Percentiles rank a stretch among this genome's conserved stretches.
Evolutionary conservation across 495 filamentous ascomycete species (phyloP).

Genomic region (Extremus antarcticus): DNA sequence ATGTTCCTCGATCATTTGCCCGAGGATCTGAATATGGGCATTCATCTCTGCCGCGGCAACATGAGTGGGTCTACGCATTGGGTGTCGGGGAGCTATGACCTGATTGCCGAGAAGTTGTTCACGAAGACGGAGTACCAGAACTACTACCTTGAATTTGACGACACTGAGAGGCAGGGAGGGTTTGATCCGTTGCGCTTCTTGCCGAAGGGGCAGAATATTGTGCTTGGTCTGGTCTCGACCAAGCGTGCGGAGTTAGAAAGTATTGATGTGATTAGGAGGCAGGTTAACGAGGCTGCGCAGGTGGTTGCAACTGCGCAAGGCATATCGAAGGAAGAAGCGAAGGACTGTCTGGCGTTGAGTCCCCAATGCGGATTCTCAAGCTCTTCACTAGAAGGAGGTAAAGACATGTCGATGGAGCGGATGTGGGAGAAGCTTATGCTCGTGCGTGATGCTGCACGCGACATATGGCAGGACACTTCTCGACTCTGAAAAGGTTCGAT

Average conservation of each 20-base stretch:
- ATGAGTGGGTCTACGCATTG: conserved; percentile 11
- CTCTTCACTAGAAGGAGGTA: conserved; percentile 24
- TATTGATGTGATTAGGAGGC: conserved; percentile 19
- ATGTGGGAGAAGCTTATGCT: conserved; percentile 28
- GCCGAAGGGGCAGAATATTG: conserved; percentile 24
- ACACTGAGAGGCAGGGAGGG: conserved; percentile 26
- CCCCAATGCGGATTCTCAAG: conserved; percentile 30
- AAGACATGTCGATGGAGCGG: conserved; percentile 22
- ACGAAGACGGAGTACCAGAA: conserved; percentile 24
- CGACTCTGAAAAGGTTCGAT: too few relatives aligned
- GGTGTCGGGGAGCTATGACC: conserved; percentile 27
- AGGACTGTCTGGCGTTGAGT: conserved; percentile 25
- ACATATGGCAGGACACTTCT: conserved; percentile 17
- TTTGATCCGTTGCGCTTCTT: conserved; percentile 27
- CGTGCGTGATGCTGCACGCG: conserved; percentile 26
- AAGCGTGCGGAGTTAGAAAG: conserved; percentile 26
- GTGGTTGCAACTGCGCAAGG: conserved; percentile 19
- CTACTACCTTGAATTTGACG: conserved; percentile 29
- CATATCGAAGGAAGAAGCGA: not conserved
- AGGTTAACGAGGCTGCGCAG: conserved; percentile 24
- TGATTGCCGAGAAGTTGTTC: conserved; percentile 28
- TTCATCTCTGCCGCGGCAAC: conserved; percentile 26
- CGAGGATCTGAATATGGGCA: conserved; percentile 24
- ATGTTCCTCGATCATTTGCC: conserved; percentile 23
- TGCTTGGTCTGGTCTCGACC: conserved; percentile 27